phyloP scores from a whole-genome alignment of 2,329 filamentous ascomycete genomes.

The Alternaria dauci region DNA sequence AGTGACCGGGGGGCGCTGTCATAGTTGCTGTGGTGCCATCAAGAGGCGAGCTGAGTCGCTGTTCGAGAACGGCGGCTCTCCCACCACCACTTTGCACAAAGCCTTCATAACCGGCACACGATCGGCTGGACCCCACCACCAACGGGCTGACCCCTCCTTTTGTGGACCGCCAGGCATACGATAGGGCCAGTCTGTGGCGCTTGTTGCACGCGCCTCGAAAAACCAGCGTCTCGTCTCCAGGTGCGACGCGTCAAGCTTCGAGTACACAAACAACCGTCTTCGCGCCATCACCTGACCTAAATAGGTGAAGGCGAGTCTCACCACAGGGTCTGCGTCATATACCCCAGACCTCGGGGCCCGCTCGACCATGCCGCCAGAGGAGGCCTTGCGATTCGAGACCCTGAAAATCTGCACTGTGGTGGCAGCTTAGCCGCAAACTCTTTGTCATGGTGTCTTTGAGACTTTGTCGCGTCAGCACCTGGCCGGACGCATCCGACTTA shows the following conservation, averaged over 20 bases:
- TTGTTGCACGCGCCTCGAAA: constrained; percentile 32
- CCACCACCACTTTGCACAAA: constrained; percentile 44
- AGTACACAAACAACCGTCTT: constrained; percentile 46
- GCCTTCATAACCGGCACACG: constrained; percentile 36
- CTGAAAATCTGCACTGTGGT: constrained; percentile 37
- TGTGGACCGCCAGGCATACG: constrained; percentile 34
- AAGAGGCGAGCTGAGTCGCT: constrained; percentile 38
- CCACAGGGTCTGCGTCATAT: constrained; percentile 20
- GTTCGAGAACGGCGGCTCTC: constrained; percentile 42
- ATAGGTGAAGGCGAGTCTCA: constrained; percentile 11
- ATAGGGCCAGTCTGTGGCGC: constrained; percentile 38
- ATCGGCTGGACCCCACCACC: constrained; percentile 46
- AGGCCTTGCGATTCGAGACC: constrained; percentile 41
- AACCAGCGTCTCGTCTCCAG: constrained; percentile 39
- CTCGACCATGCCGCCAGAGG: constrained; percentile 39
- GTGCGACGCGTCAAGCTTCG: constrained; percentile 42
- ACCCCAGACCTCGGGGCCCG: constrained; percentile 28
- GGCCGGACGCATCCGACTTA: constrained; percentile 25
- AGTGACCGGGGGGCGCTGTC: constrained; percentile 36
- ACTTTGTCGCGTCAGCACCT: constrained; percentile 15
- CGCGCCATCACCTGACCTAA: constrained; percentile 47
- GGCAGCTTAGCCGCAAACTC: constrained; percentile 27
- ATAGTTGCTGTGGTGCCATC: constrained; percentile 20
- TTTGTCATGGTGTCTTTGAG: constrained; percentile 20
- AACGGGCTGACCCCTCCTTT: constrained; percentile 45